These are phyloP conservation scores for Calonectria fujianensis DNA, from an alignment of 2,329 filamentous ascomycete species.

Conservation along the genomic window DNA sequence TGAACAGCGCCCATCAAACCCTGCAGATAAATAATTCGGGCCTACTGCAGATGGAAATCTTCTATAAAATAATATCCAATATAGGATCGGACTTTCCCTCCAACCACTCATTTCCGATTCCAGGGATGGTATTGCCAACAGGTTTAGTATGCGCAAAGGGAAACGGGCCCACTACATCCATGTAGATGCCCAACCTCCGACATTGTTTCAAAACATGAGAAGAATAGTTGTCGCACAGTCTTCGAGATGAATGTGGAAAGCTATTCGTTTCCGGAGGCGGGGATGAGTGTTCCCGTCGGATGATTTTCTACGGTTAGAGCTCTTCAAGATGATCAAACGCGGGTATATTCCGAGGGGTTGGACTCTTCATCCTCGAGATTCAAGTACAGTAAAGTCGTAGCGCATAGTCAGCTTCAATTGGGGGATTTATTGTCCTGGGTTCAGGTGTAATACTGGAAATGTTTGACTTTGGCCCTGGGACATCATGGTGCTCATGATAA, in stretches of 20 bases:
- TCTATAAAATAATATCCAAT: not conserved
- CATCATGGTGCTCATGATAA: not conserved
- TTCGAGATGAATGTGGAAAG: conserved; percentile 3
- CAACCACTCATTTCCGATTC: not conserved
- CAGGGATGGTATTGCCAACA: not conserved
- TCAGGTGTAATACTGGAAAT: not conserved
- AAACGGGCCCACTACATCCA: not conserved
- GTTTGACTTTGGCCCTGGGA: not conserved
- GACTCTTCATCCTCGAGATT: not conserved
- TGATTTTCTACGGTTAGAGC: not conserved
- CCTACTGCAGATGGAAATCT: not conserved
- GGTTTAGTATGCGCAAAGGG: not conserved
- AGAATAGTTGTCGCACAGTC: not conserved
- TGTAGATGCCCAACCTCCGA: not conserved
- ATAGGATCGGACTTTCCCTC: not conserved
- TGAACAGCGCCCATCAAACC: not conserved
- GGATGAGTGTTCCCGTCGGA: conserved; percentile 11
- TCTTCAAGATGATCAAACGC: not conserved
- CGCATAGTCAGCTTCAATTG: not conserved
- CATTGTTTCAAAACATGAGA: conserved; percentile 2
- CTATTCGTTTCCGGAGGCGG: conserved; percentile 15
- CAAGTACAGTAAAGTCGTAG: not conserved
- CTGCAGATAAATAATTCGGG: not conserved
- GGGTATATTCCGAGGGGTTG: not conserved
- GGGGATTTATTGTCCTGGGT: not conserved